phyloP scores from a whole-genome alignment of 352 stramenopile species.

The Pythium sp. region DNA sequence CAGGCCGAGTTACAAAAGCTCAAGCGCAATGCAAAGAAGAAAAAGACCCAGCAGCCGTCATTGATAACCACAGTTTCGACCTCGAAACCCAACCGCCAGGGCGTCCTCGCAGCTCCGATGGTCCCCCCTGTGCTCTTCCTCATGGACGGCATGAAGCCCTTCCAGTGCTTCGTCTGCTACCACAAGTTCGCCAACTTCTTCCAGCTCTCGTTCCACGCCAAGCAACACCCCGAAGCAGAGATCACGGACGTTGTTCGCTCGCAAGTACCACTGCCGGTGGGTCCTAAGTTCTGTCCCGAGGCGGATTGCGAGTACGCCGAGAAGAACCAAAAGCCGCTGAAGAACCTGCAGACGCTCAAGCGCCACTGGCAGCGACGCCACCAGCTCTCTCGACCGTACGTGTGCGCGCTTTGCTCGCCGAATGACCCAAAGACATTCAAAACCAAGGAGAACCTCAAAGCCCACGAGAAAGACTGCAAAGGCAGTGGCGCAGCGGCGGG shows the following conservation, averaged over 20 bases:
- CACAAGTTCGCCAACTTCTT: conserved; percentile 67
- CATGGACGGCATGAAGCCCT: conserved; percentile 58
- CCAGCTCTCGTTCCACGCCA: conserved; percentile 67
- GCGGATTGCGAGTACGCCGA: conserved; percentile 49
- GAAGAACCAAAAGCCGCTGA: conserved; percentile 40
- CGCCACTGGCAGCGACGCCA: conserved; percentile 71
- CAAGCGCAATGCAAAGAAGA: conserved; percentile 13
- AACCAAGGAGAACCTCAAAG: conserved; percentile 68
- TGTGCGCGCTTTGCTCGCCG: conserved; percentile 39
- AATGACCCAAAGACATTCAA: conserved; percentile 58
- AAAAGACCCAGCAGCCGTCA: background rate
- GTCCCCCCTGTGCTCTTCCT: conserved; percentile 54
- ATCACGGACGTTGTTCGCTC: conserved; percentile 32
- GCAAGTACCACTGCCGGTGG: conserved; percentile 48
- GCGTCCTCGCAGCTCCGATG: conserved; percentile 18
- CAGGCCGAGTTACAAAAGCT: conserved; percentile 37
- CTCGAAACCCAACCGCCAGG: background rate
- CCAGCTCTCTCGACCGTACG: conserved; percentile 48
- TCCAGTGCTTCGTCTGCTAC: conserved; percentile 53
- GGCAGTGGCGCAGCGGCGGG: conserved; percentile 12
- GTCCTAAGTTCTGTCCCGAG: conserved; percentile 61
- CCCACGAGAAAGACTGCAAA: conserved; percentile 62
- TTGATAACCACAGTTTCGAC: background rate
- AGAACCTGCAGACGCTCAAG: conserved; percentile 70
- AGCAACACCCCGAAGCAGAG: conserved; percentile 41